Conservation (phyloP, 2,329 filamentous ascomycete genomes). For the Xylariales sp. region DNA sequence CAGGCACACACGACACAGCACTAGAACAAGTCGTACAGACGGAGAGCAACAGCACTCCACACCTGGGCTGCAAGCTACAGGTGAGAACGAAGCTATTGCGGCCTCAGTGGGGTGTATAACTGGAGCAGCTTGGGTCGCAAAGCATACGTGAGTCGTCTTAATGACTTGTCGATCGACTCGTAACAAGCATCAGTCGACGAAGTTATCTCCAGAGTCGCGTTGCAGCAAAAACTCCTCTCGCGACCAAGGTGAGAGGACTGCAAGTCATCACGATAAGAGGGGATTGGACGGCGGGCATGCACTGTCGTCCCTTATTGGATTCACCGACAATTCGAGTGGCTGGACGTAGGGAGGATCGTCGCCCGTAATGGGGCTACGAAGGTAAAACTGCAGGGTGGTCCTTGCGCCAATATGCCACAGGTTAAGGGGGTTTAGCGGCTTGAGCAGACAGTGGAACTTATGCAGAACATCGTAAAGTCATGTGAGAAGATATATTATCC, state of each 20-base stretch:
- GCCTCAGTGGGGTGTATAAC: constrained; percentile 4
- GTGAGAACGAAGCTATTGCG: background rate
- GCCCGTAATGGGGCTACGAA: no score
- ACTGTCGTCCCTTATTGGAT: constrained; percentile 9
- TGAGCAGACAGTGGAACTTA: no score
- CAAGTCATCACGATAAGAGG: constrained; percentile 5
- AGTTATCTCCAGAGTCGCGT: no score
- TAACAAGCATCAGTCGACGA: no score
- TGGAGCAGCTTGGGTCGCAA: constrained; percentile 7
- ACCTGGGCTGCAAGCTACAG: constrained; percentile 1
- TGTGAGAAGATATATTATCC: no score
- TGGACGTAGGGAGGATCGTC: constrained; percentile 14
- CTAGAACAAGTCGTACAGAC: no score
- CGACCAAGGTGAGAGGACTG: constrained; percentile 6
- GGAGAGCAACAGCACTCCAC: constrained; percentile 4
- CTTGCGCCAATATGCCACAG: background rate
- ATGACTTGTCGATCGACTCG: no score
- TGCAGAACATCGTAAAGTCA: no score
- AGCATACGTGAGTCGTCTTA: constrained; percentile 6
- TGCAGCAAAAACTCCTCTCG: no score
- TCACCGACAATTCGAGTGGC: constrained; percentile 33
- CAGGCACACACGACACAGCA: no score
- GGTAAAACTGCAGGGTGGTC: background rate
- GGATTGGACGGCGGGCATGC: constrained; percentile 7
- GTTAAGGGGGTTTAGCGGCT: no score